Base-by-base conservation (phyloP, 1,139 yeast genomes). In the Kodamaea sp. region DNA sequence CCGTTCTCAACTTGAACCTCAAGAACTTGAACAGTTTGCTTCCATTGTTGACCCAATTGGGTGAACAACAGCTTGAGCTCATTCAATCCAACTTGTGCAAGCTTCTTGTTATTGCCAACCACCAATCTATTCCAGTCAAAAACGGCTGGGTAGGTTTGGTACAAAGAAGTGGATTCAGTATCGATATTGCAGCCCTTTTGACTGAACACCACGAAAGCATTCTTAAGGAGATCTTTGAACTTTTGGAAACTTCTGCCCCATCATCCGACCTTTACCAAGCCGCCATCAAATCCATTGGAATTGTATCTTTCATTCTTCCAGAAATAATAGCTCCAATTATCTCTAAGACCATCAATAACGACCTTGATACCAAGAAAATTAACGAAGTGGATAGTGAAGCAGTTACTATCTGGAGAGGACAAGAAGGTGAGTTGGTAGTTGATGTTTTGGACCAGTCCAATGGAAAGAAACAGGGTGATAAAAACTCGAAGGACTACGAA, bases 61-160 rank as follows among this genome's bases (percentile, higher is more conserved):
- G 18, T 7, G 59, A 56, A 18, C 48, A 53, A 20, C 36, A 37
- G 1, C 20, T 18, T 2, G 15, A 20, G 15, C 31, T 44, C 31
- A 41, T 55, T 8, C 48, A 50, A 11, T 50, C 54, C 1, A 51
- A 68, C 16, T 53, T 74, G 32, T 62, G 61, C 4, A 52, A 62
- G 4, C 70, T 79, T 15, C 55, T 85, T n/a, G 61, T 83, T 18
- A 51, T 77, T 8, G 66, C 83, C 8, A 87, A 85, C 52, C 78
- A 76, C 43, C 46, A 59, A 2, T 52, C 43, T 4, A 59, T 73
- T 20, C 58, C 60, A 2, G 52, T 70, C 7, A 76, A 75, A 35
- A 70, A 70, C 39, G 82, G 85, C 2, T 92, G 98, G 98, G 84
- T 89, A 26, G 86, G 86, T 0, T 61, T 89, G 32, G 80, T 81